phyloP scores from a whole-genome alignment of 2,329 filamentous ascomycete species.

The Alternaria burnsii region DNA sequence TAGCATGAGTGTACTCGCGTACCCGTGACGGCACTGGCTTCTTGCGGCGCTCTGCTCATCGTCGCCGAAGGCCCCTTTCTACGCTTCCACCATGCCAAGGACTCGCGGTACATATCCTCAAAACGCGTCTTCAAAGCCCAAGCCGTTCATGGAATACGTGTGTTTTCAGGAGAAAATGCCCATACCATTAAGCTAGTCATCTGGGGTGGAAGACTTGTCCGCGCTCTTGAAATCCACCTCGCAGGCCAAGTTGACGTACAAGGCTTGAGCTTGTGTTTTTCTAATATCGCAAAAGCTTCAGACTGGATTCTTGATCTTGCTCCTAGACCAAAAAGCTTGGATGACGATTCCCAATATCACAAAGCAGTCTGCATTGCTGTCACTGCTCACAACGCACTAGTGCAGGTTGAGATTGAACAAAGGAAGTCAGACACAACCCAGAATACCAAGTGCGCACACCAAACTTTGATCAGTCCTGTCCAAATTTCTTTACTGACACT shows the following conservation, averaged over 20 bases:
- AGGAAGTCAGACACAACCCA: constrained; percentile 5
- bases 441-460: constrained; percentile 8
- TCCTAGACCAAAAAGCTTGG: constrained; percentile 21
- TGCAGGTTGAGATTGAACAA: constrained; percentile 57
- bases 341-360: constrained; percentile 13
- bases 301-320: constrained; percentile 52
- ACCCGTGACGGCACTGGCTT: constrained; percentile 58
- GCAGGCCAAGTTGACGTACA: constrained; percentile 35
- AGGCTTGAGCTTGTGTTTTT: constrained; percentile 24
- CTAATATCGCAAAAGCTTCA: constrained; percentile 32
- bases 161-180: constrained; percentile 42
- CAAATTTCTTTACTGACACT: constrained; percentile 2
- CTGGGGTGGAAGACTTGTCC: constrained; percentile 59
- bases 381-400: constrained; percentile 87
- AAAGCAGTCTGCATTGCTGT: constrained; percentile 55
- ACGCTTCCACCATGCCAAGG: constrained; percentile 47
- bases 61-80: constrained; percentile 56
- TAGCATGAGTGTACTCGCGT: constrained; percentile 52
- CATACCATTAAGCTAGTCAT: constrained; percentile 39
- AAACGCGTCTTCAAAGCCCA: constrained; percentile 71
- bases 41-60: constrained; percentile 49
- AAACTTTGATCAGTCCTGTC: not conserved
- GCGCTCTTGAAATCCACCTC: constrained; percentile 46
- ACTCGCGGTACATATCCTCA: constrained; percentile 35
- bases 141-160: constrained; percentile 75